Base-by-base conservation (phyloP, 192 early-diverging fungal genomes). In the Spinellus fusiger region DNA sequence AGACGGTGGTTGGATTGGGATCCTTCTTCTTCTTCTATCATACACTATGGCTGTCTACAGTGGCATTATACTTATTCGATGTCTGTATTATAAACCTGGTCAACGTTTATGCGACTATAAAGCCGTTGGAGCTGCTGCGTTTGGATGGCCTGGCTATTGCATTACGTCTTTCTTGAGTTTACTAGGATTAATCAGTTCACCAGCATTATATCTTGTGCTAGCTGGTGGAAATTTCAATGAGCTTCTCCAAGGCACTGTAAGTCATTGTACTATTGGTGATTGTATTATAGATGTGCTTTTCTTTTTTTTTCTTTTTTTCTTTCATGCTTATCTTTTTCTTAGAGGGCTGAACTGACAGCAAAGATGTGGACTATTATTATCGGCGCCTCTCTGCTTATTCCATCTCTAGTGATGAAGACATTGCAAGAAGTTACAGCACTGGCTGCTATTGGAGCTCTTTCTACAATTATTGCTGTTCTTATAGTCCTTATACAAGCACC, bases 371-470 rank as follows among this genome's bases (percentile, higher is more conserved):
- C 87, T 18, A 76, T 71, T 38, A 76, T 86, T 26, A 77, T 76
- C 18, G 84, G 84, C 10, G 49, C 77, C 1, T 35, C 89, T 7
- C 74, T 93, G n/a, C 77, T 84, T 65, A 56, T 86, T n/a, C 91
- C 89, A n/a, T 86, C 90, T 59, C 75, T 94, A 7, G 47, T 77
- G 29, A 83, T 87, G 40, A 89, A 87, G 64, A 84, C 87, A 49
- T 70, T 93, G 57, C 85, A 86, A 57, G 93, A 94, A 64, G 82
- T 92, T 23, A 85, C 86, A 62, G 52, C 87, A 48, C 73, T 90
- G 57, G 85, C 86, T 56, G 62, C 87, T 28, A 87, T 92, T 75
- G 91, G 90, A 10, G 86, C 85, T 12, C 66, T 93, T 37, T 81
- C 87, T 23, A 91, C 91, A 0, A 78, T 92, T 5, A 76, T 84